A percentile compares a stretch with the other conserved stretches of the same genome.
Conservation (phyloP, 768 basidiomycete genomes). For the Macrolepiota dolichaula region DNA sequence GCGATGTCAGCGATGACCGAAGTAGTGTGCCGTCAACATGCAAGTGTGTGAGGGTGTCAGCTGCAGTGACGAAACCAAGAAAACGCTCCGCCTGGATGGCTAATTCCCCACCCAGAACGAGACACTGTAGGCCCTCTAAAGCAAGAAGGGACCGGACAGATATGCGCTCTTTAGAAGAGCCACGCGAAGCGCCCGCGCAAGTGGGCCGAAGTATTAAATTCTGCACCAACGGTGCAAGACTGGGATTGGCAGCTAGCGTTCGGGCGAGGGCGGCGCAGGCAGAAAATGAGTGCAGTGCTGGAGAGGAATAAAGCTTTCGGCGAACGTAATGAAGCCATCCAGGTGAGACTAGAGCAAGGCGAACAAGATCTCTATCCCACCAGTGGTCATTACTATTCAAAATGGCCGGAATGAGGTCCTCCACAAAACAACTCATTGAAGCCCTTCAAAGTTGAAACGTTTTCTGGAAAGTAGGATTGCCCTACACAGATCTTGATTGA, state of each 20-base stretch:
- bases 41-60: slow-evolving; percentile 37
- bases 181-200: slow-evolving; percentile 3
- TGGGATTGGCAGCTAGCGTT: slow-evolving; percentile 34
- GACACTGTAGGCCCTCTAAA: slow-evolving; percentile 35
- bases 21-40: slow-evolving; percentile 44
- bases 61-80: slow-evolving; percentile 35
- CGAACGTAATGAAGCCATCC: slow-evolving; percentile 43
- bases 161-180: slow-evolving; percentile 18
- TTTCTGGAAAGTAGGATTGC: no score
- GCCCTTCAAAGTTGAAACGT: no score
- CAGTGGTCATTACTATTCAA: slow-evolving; percentile 46
- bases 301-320: slow-evolving; percentile 42
- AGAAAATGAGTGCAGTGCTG: slow-evolving; percentile 36
- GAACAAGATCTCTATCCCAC: slow-evolving; percentile 50
- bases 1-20: slow-evolving; percentile 19
- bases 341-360: slow-evolving; percentile 47
- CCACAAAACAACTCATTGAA: slow-evolving; percentile 29
- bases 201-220: slow-evolving; percentile 40
- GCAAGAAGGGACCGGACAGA: slow-evolving; percentile 40
- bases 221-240: slow-evolving; percentile 31
- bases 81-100: slow-evolving; percentile 46
- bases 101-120: slow-evolving; percentile 47
- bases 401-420: slow-evolving; percentile 52
- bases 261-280: slow-evolving; percentile 39
- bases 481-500: background rate